These are phyloP conservation scores for Hirschfeldia incana DNA, from an alignment of 345 rosid species.

Conservation along the genomic window DNA sequence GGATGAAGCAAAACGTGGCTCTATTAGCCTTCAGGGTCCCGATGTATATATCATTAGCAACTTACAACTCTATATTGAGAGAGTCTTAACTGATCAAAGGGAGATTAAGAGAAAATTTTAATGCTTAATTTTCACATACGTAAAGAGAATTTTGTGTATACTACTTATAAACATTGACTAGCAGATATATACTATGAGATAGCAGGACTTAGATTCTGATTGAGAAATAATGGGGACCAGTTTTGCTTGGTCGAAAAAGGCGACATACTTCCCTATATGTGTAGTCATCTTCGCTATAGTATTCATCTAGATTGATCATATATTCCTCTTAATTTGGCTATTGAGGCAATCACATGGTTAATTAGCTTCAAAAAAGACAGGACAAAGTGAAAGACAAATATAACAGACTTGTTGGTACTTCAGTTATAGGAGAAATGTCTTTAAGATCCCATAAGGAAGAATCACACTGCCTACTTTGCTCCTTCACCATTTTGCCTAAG, in stretches of 20 bases:
- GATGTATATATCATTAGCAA: background rate
- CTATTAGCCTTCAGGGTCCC: slow-evolving; percentile 11
- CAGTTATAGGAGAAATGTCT: background rate
- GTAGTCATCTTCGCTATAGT: slow-evolving; percentile 27
- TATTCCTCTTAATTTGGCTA: slow-evolving; percentile 25
- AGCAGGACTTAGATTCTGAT: slow-evolving; percentile 31
- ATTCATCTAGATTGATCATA: slow-evolving; percentile 36
- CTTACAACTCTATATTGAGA: background rate
- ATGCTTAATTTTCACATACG: background rate
- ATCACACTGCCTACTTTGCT: slow-evolving; percentile 14
- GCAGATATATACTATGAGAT: slow-evolving; percentile 10
- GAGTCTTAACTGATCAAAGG: background rate
- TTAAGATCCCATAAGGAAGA: slow-evolving; percentile 11
- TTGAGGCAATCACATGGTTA: slow-evolving; percentile 22
- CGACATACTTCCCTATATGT: slow-evolving; percentile 16
- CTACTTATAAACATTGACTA: slow-evolving; percentile 17
- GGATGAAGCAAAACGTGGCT: slow-evolving; percentile 18
- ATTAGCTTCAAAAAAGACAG: background rate
- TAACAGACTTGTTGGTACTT: slow-evolving; percentile 20
- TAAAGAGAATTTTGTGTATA: slow-evolving; percentile 24
- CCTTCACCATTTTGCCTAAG: background rate
- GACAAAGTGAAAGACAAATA: background rate
- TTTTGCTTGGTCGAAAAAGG: slow-evolving; percentile 8
- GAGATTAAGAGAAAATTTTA: slow-evolving; percentile 18
- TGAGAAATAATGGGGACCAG: slow-evolving; percentile 7